These are phyloP conservation scores for Solanum gandarillasii DNA, from an alignment of 257 asterid genomes.

Conservation along the genomic window DNA sequence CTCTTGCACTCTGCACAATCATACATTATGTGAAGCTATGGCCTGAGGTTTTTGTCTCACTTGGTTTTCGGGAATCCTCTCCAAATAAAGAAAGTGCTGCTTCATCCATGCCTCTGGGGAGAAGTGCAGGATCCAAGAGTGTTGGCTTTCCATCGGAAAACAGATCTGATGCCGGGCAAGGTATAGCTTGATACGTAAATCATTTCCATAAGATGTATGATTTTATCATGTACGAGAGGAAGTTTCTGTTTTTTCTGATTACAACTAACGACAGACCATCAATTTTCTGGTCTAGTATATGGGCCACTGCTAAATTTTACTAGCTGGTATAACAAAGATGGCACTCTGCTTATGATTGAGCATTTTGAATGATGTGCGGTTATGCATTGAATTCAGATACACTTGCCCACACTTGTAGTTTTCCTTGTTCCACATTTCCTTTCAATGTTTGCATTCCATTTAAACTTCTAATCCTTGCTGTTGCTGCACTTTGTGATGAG, in stretches of 20 bases:
- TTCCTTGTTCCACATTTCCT: not conserved
- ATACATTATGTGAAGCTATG: constrained; percentile 52
- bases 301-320: not conserved
- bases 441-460: not conserved
- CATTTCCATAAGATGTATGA: not conserved
- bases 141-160: constrained; percentile 10
- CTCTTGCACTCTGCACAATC: constrained; percentile 62
- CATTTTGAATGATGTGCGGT: not conserved
- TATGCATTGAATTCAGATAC: not conserved
- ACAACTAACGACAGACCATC: not conserved
- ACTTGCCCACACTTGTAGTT: not conserved
- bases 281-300: not conserved
- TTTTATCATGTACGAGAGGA: not conserved
- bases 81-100: constrained; percentile 14
- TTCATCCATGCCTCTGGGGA: constrained; percentile 17
- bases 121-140: constrained; percentile 16
- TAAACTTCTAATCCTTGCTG: not conserved
- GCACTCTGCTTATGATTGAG: not conserved
- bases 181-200: constrained; percentile 17
- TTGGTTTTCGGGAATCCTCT: constrained; percentile 47
- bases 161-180: constrained; percentile 27
- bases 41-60: constrained; percentile 62
- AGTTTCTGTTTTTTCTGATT: not conserved
- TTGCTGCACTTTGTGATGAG: constrained; percentile 1
- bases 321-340: not conserved